These are phyloP conservation scores for Tagetes patula DNA, from an alignment of 129 eudicot genomes.

Conservation along the genomic window DNA sequence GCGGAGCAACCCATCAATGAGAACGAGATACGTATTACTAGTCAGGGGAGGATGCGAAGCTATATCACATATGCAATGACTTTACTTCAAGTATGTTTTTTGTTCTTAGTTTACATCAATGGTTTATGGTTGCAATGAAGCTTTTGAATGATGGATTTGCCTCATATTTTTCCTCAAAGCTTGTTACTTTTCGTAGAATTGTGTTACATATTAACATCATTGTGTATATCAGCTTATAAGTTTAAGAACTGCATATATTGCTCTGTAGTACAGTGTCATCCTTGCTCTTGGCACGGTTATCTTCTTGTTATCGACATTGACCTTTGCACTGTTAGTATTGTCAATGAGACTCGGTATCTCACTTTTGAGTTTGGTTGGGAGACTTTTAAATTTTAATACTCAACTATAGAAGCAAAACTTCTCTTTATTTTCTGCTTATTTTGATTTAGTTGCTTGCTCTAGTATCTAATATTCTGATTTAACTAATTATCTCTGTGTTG, in stretches of 20 bases:
- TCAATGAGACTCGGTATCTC: neutral
- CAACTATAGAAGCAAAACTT: neutral
- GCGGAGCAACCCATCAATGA: slow-evolving; percentile 83
- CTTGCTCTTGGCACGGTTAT: neutral
- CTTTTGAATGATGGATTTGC: neutral
- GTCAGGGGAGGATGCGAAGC: slow-evolving; percentile 98
- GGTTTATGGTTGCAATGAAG: neutral
- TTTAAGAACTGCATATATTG: neutral
- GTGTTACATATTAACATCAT: neutral
- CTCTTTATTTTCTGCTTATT: neutral
- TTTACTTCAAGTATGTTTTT: slow-evolving; percentile 65
- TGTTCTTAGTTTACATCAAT: neutral
- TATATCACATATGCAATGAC: slow-evolving; percentile 92
- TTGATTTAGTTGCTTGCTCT: neutral
- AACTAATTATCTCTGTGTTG: neutral
- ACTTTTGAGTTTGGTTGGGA: neutral
- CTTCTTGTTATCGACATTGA: neutral
- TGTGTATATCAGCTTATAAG: neutral
- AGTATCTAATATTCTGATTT: neutral
- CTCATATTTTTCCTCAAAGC: neutral
- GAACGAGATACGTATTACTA: slow-evolving; percentile 96
- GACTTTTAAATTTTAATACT: neutral
- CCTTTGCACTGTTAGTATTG: neutral
- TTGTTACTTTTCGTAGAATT: neutral
- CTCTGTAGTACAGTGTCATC: neutral